Percentiles rank a stretch among this genome's conserved stretches.
Evolutionary conservation across 2,329 filamentous ascomycete genomes (phyloP).

Genomic region (Blastomyces silverae): DNA sequence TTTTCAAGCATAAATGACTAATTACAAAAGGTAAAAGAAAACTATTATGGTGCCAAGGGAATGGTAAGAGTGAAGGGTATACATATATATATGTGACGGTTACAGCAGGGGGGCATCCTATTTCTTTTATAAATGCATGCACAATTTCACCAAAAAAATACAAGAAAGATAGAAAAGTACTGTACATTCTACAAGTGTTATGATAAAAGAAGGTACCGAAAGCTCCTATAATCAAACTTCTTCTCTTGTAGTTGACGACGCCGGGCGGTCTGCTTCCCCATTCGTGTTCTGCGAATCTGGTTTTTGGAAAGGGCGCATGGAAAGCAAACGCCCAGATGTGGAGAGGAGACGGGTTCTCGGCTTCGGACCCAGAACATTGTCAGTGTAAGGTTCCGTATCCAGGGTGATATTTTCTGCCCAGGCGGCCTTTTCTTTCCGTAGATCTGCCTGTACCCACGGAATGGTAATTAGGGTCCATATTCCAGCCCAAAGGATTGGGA

Average conservation of each 20-base stretch:
- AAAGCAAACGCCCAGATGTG: conserved; percentile 19
- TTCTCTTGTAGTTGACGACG: not conserved
- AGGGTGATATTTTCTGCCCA: conserved; percentile 35
- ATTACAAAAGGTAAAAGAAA: not conserved
- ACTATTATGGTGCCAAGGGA: not conserved
- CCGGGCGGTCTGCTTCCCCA: not conserved
- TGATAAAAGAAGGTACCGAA: not conserved
- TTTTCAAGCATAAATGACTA: not conserved
- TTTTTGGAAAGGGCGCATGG: conserved; percentile 20
- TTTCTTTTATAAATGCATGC: too few species aligned
- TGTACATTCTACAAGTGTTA: not conserved
- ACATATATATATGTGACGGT: not conserved
- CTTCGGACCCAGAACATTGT: conserved; percentile 34
- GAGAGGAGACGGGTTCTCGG: conserved; percentile 36
- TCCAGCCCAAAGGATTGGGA: conserved; percentile 40
- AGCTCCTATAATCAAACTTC: conserved; percentile 7
- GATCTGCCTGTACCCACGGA: conserved; percentile 42
- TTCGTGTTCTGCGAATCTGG: conserved; percentile 9
- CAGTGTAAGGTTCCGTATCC: conserved; percentile 34
- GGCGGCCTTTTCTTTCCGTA: conserved; percentile 40
- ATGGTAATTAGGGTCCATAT: conserved; percentile 43
- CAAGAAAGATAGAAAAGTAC: too few species aligned
- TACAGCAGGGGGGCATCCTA: not conserved
- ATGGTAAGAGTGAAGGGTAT: not conserved
- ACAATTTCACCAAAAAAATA: too few species aligned